These are phyloP conservation scores for Ascochyta rabiei DNA, from an alignment of 2,329 filamentous ascomycete genomes.

Conservation along the genomic window DNA sequence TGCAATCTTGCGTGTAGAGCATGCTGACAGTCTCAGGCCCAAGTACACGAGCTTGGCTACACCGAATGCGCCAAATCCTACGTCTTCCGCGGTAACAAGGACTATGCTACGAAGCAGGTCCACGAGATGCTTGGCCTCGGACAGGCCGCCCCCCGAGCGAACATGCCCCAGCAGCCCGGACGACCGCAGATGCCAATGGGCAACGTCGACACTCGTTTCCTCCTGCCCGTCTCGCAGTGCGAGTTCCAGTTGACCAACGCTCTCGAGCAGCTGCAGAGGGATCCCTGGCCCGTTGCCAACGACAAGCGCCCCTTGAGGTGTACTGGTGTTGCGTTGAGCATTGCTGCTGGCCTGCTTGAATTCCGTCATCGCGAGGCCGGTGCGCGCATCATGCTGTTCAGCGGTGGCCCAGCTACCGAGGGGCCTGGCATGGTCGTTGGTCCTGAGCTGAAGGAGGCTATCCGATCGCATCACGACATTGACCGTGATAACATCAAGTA, in stretches of 20 bases:
- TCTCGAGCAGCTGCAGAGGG: conserved; percentile 91
- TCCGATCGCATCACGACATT: conserved; percentile 97
- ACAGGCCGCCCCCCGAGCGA: conserved; percentile 72
- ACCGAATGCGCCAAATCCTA: conserved; percentile 98
- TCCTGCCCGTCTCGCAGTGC: conserved; percentile 91
- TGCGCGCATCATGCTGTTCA: conserved; percentile 95
- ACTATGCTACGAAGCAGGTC: conserved; percentile 98
- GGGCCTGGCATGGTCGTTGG: conserved; percentile 97
- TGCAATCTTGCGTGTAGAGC: background rate
- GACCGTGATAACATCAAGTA: conserved; percentile 99
- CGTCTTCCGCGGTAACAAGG: conserved; percentile 96
- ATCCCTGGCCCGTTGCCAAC: conserved; percentile 95
- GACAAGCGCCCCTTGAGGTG: conserved; percentile 90
- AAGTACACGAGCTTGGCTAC: conserved; percentile 98
- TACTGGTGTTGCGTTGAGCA: conserved; percentile 94
- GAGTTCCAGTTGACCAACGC: conserved; percentile 98
- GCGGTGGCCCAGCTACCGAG: conserved; percentile 92
- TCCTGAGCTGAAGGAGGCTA: conserved; percentile 92
- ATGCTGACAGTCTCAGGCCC: conserved; percentile 62
- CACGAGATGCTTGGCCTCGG: conserved; percentile 96
- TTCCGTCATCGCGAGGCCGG: conserved; percentile 95
- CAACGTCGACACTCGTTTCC: conserved; percentile 85
- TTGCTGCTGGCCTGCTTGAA: conserved; percentile 90
- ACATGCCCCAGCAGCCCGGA: conserved; percentile 72
- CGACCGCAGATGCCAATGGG: conserved; percentile 71